Evolutionary conservation across 768 basidiomycete species (phyloP).

Genomic region (Boletus rubroflammeus): DNA sequence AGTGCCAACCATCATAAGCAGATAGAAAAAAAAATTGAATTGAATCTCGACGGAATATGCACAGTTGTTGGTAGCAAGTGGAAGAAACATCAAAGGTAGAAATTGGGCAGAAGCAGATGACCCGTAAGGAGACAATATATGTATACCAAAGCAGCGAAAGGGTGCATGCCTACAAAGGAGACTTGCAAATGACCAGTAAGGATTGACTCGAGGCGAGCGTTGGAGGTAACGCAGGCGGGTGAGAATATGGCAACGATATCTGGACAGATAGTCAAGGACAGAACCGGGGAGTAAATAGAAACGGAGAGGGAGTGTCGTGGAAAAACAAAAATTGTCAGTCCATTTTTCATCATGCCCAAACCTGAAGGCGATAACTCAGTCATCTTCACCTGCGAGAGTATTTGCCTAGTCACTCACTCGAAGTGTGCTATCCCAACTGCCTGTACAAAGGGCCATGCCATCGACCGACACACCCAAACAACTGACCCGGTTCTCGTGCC

Average conservation of each 20-base stretch:
- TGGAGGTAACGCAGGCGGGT: conserved; percentile 46
- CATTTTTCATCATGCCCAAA: conserved; percentile 69
- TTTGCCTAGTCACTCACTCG: conserved; percentile 54
- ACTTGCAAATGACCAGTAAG: conserved; percentile 46
- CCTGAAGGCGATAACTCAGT: conserved; percentile 41
- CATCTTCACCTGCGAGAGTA: not conserved
- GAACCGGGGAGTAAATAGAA: conserved; percentile 21
- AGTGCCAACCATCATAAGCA: not conserved
- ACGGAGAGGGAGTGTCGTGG: conserved; percentile 21
- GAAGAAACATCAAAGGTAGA: conserved; percentile 34
- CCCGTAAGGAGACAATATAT: conserved; percentile 34
- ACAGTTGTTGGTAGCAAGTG: conserved; percentile 37
- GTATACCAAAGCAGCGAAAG: conserved; percentile 36
- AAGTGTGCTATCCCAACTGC: conserved; percentile 96
- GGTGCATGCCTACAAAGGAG: conserved; percentile 30
- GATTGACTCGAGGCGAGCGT: conserved; percentile 60
- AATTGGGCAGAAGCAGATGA: conserved; percentile 32
- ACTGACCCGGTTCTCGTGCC: conserved; percentile 97
- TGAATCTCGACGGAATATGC: conserved; percentile 44
- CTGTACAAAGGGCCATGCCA: conserved; percentile 98
- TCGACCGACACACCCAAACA: conserved; percentile 95
- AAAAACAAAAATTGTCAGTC: conserved; percentile 25
- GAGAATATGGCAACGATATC: conserved; percentile 52
- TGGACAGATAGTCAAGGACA: conserved; percentile 34
- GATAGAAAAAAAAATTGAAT: conserved; percentile 27